Conservation (phyloP, 495 filamentous ascomycete genomes). For the Hyaloscypha bicolor region DNA sequence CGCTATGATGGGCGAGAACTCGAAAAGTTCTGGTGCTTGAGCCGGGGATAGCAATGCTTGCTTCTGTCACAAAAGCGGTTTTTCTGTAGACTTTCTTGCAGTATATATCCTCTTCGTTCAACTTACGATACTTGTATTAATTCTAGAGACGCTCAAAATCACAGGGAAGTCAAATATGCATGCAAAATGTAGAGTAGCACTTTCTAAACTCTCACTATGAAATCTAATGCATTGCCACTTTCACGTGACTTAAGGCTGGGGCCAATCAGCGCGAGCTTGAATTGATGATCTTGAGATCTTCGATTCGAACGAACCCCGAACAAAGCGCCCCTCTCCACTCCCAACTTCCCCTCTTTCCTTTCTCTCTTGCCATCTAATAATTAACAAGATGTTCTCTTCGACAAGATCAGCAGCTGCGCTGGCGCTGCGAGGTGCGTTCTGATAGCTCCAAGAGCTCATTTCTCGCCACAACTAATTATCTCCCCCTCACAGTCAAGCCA, state of each 20-base stretch:
- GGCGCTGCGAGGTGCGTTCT: slow-evolving; percentile 68
- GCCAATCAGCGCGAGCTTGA: slow-evolving; percentile 14
- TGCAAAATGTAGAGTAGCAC: no score
- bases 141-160: not conserved
- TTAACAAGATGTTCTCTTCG: slow-evolving; percentile 61
- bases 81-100: slow-evolving; percentile 8
- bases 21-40: slow-evolving; percentile 30
- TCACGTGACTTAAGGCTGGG: not conserved
- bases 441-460: slow-evolving; percentile 9
- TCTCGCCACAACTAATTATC: slow-evolving; percentile 37
- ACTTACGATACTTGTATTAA: slow-evolving; percentile 11
- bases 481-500: slow-evolving; percentile 56
- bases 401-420: slow-evolving; percentile 65
- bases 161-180: not conserved
- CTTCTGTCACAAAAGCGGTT: slow-evolving; percentile 5
- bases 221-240: not conserved
- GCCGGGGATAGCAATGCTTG: not conserved
- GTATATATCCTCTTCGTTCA: slow-evolving; percentile 5
- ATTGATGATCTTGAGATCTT: slow-evolving; percentile 15
- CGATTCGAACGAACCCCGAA: slow-evolving; percentile 18
- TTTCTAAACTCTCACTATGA: no score
- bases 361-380: slow-evolving; percentile 23
- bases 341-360: slow-evolving; percentile 24
- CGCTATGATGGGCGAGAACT: slow-evolving; percentile 32
- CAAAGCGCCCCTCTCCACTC: slow-evolving; percentile 34